Percentiles rank a stretch among this genome's conserved stretches.
Conservation (phyloP, 2,329 filamentous ascomycete species). For the Tolypocladium tundrense region DNA sequence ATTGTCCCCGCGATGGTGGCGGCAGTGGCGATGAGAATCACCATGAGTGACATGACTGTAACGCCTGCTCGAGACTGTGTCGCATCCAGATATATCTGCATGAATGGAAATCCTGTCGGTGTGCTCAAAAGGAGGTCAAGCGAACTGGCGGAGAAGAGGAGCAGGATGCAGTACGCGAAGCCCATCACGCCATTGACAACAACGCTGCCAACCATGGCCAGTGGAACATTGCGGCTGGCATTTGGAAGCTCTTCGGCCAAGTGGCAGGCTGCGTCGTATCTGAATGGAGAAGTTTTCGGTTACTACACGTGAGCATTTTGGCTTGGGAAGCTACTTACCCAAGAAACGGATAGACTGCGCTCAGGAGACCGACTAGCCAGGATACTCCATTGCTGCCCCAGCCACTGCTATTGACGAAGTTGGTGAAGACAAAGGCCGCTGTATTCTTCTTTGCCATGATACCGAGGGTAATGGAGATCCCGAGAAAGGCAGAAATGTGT, state of each 20-base stretch:
- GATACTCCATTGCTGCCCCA: conserved; percentile 20
- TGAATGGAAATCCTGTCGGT: conserved; percentile 30
- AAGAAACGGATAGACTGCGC: conserved; percentile 21
- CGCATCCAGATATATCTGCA: conserved; percentile 25
- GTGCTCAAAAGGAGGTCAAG: conserved; percentile 26
- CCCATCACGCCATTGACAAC: conserved; percentile 34
- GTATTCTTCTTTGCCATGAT: conserved; percentile 20
- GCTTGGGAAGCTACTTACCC: conserved; percentile 13
- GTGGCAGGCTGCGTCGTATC: conserved; percentile 24
- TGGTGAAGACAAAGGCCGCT: conserved; percentile 17
- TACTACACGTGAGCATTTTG: neutral
- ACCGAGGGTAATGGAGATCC: conserved; percentile 16
- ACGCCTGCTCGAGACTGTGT: conserved; percentile 15
- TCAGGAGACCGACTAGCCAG: conserved; percentile 21
- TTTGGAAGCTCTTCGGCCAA: conserved; percentile 22
- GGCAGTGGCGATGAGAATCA: conserved; percentile 15
- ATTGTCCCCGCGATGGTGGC: conserved; percentile 21
- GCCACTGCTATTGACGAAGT: conserved; percentile 20
- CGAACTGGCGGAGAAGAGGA: conserved; percentile 33
- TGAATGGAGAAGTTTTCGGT: neutral
- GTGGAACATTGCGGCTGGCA: conserved; percentile 19
- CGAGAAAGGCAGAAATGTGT: conserved; percentile 16
- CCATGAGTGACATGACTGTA: conserved; percentile 17
- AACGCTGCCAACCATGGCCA: conserved; percentile 23
- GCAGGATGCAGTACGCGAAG: conserved; percentile 27